Evolutionary conservation across 1,284 basidiomycete species (phyloP).

Genomic region (Marasmius oreades): DNA sequence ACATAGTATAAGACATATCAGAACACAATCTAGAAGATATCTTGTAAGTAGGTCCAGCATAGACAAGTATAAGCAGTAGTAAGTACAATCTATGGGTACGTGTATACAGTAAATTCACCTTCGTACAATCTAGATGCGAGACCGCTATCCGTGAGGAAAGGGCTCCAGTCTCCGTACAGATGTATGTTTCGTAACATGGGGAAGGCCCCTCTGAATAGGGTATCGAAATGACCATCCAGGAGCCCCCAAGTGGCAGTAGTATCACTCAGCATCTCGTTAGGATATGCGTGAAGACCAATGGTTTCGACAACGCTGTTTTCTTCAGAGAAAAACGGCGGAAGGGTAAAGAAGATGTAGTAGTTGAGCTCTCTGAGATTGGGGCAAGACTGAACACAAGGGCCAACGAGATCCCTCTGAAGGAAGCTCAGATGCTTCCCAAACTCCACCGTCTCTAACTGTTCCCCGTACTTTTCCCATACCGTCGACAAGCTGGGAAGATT

Average conservation of each 20-base stretch:
- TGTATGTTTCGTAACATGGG: conserved; percentile 36
- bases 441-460: conserved; percentile 51
- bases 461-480: conserved; percentile 48
- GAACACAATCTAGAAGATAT: neutral
- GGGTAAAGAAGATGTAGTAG: conserved; percentile 55
- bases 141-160: conserved; percentile 29
- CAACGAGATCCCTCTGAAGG: conserved; percentile 42
- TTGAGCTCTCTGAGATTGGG: conserved; percentile 47
- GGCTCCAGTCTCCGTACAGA: conserved; percentile 50
- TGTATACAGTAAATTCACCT: neutral
- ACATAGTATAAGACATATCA: neutral
- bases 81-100: neutral
- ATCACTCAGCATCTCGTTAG: conserved; percentile 36
- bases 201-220: conserved; percentile 33
- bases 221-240: conserved; percentile 43
- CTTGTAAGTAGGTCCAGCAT: no score
- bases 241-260: conserved; percentile 34
- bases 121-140: conserved; percentile 21
- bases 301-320: conserved; percentile 34
- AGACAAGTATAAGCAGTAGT: neutral
- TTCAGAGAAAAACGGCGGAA: conserved; percentile 26
- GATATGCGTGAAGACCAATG: conserved; percentile 48
- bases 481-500: conserved; percentile 22
- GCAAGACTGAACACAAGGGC: conserved; percentile 43
- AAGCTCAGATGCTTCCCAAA: conserved; percentile 54